A percentile compares a stretch with the other conserved stretches of the same genome.
These are phyloP conservation scores for Moesziomyces parantarcticus DNA, from an alignment of 1,284 basidiomycete genomes.

Conservation along the genomic window DNA sequence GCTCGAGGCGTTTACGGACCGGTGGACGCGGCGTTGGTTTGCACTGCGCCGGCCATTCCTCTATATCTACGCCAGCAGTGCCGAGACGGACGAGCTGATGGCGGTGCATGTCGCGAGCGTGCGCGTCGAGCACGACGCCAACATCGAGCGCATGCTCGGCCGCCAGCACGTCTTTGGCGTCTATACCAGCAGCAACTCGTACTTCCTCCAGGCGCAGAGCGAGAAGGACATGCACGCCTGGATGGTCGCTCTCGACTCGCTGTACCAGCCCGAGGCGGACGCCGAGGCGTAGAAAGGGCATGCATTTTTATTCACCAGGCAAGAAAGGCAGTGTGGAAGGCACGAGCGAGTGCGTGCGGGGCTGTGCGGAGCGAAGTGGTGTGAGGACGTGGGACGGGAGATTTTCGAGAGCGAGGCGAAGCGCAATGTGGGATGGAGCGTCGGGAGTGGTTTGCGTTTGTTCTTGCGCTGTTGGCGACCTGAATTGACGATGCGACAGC, in stretches of 20 bases:
- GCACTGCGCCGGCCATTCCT: slow-evolving; percentile 87
- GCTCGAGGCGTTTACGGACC: slow-evolving; percentile 79
- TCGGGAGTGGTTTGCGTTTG: no score
- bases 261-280: slow-evolving; percentile 5
- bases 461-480: no score
- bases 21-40: slow-evolving; percentile 87
- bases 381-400: no score
- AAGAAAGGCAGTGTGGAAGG: no score
- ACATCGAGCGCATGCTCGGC: slow-evolving; percentile 84
- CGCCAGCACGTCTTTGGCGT: slow-evolving; percentile 53
- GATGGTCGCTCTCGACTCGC: slow-evolving; percentile 36
- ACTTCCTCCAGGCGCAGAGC: slow-evolving; percentile 50
- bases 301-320: no score
- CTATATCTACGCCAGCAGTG: slow-evolving; percentile 82
- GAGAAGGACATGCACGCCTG: slow-evolving; percentile 43
- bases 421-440: no score
- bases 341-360: no score
- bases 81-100: slow-evolving; percentile 81
- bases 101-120: slow-evolving; percentile 86
- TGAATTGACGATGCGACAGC: no score
- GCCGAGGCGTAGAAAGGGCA: neutral
- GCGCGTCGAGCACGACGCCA: slow-evolving; percentile 84
- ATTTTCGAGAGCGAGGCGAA: no score
- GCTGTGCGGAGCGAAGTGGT: no score
- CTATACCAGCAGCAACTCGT: slow-evolving; percentile 55